These are phyloP conservation scores for Dendrobium huoshanense DNA, from an alignment of 106 monocot genomes.

Conservation along the genomic window DNA sequence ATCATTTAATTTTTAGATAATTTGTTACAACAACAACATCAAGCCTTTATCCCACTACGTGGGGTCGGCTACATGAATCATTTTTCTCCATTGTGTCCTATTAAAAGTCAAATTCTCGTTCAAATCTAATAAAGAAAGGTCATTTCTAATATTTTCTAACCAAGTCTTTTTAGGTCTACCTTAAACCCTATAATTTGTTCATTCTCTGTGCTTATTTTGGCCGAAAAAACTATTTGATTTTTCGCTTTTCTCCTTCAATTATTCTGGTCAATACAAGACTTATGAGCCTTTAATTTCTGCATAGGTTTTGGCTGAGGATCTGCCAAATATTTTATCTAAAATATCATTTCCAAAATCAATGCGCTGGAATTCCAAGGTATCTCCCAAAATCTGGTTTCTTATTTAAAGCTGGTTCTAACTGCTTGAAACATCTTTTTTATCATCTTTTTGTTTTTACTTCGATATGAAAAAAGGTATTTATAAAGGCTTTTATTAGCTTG, in stretches of 20 bases:
- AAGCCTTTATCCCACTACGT: no score
- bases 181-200: no score
- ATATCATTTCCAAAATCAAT: conserved; percentile 92
- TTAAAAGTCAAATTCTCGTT: no score
- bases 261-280: not conserved
- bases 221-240: not conserved
- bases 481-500: not conserved
- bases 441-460: not conserved
- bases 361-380: conserved; percentile 96
- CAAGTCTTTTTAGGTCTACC: no score
- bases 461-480: not conserved
- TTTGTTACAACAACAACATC: no score
- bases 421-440: not conserved
- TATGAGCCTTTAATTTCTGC: conserved; percentile 6
- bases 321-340: conserved; percentile 55
- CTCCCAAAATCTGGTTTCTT: not conserved
- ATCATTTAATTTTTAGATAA: no score
- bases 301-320: conserved; percentile 76
- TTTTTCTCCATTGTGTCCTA: no score
- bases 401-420: not conserved
- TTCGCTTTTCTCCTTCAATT: not conserved
- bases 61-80: no score
- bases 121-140: no score
- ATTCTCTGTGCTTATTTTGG: no score
- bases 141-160: no score